Conservation (phyloP, 352 stramenopile species). For the Pythium periplocum region DNA sequence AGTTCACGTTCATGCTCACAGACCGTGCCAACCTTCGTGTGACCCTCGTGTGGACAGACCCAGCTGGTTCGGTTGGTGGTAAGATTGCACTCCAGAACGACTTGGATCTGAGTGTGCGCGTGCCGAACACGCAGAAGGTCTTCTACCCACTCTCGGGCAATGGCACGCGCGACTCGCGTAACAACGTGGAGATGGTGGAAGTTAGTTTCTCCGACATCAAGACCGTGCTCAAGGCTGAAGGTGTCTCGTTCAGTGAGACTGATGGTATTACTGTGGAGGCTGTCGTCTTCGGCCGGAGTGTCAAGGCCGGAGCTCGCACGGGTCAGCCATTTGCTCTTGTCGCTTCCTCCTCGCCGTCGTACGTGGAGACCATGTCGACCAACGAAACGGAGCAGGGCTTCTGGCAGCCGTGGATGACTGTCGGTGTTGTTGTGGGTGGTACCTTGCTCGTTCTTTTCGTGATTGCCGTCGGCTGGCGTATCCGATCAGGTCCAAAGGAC, state of each 20-base stretch:
- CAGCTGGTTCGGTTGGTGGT: conserved; percentile 43
- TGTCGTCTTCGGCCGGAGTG: conserved; percentile 51
- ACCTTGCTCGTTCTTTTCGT: conserved; percentile 46
- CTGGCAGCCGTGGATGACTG: conserved; percentile 79
- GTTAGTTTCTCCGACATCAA: conserved; percentile 48
- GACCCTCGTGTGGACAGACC: conserved; percentile 71
- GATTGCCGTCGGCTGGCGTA: conserved; percentile 45
- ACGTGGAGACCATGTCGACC: conserved; percentile 23
- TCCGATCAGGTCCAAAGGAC: conserved; percentile 1
- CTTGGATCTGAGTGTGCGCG: conserved; percentile 51
- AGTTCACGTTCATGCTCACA: conserved; percentile 55
- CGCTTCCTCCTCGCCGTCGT: conserved; percentile 60
- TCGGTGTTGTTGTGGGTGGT: conserved; percentile 44
- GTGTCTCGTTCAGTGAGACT: conserved; percentile 22
- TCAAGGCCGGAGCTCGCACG: conserved; percentile 45
- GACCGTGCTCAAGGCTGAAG: conserved; percentile 18
- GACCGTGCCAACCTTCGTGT: conserved; percentile 51
- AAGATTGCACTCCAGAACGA: conserved; percentile 64
- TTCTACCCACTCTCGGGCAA: conserved; percentile 65
- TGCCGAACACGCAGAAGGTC: conserved; percentile 39
- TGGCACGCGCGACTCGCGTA: conserved; percentile 48
- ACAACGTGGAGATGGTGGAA: conserved; percentile 81
- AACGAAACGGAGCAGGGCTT: conserved; percentile 15
- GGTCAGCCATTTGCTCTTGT: conserved; percentile 72
- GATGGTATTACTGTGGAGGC: conserved; percentile 54